Conservation (phyloP, 345 rosid genomes). For the Populus nigra region DNA sequence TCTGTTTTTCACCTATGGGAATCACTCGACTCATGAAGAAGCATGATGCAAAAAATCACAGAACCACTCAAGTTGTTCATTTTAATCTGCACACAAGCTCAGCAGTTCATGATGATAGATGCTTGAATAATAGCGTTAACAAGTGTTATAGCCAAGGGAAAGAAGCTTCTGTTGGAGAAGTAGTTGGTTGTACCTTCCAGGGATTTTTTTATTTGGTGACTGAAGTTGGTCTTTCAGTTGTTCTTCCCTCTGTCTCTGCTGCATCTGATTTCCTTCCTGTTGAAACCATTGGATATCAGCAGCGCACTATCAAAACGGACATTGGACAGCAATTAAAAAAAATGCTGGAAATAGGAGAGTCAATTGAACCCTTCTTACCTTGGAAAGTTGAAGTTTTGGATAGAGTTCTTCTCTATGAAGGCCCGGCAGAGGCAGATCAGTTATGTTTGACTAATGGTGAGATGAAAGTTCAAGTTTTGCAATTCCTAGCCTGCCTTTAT, state of each 20-base stretch:
- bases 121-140: conserved; percentile 39
- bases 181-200: conserved; percentile 82
- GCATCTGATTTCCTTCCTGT: conserved; percentile 50
- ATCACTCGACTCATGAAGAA: conserved; percentile 69
- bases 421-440: conserved; percentile 79
- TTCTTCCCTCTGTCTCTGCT: conserved; percentile 74
- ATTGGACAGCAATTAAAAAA: conserved; percentile 25
- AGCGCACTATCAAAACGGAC: conserved; percentile 31
- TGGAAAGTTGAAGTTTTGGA: conserved; percentile 91
- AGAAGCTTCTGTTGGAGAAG: conserved; percentile 54
- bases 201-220: conserved; percentile 85
- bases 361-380: conserved; percentile 42
- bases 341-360: conserved; percentile 27
- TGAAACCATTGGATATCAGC: conserved; percentile 56
- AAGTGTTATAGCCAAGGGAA: conserved; percentile 30
- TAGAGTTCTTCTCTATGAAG: conserved; percentile 77
- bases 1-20: conserved; percentile 81
- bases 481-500: conserved; percentile 7
- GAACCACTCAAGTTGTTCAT: conserved; percentile 48
- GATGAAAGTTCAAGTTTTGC: conserved; percentile 22
- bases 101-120: conserved; percentile 53
- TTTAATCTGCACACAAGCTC: conserved; percentile 46
- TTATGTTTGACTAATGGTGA: conserved; percentile 86
- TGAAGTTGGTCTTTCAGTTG: conserved; percentile 72
- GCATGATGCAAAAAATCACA: conserved; percentile 27